Evolutionary conservation across 345 rosid genomes (phyloP).

Genomic region (Dovyalis caffra): DNA sequence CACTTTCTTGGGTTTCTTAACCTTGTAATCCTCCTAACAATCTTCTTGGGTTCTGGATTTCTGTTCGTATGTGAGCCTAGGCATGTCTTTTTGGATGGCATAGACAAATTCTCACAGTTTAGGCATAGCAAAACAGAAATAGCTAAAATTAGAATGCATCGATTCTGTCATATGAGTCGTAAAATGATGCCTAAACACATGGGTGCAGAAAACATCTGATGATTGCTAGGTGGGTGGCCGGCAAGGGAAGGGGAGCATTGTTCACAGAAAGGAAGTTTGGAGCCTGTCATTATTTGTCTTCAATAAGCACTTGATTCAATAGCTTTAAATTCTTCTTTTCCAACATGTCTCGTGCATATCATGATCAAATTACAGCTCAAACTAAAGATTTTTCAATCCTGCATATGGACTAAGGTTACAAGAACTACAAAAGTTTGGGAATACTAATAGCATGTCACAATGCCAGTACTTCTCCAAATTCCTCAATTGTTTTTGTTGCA

Average conservation of each 20-base stretch:
- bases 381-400: not conserved
- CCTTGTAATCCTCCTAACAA: not conserved
- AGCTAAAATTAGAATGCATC: not conserved
- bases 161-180: not conserved
- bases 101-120: not conserved
- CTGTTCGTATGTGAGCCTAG: not conserved
- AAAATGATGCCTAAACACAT: not conserved
- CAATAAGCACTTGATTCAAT: not conserved
- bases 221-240: not conserved
- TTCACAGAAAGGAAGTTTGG: not conserved
- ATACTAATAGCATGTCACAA: slow-evolving; percentile 16
- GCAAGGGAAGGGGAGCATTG: not conserved
- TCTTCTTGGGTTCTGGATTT: not conserved
- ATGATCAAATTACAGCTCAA: not conserved
- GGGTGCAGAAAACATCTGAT: not conserved
- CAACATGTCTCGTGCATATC: not conserved
- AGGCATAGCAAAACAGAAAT: not conserved
- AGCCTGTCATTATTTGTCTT: not conserved
- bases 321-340: not conserved
- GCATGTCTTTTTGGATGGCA: not conserved
- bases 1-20: no score
- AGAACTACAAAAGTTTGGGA: not conserved
- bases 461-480: slow-evolving; percentile 49
- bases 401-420: not conserved
- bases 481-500: slow-evolving; percentile 77